These are phyloP conservation scores for Neurospora sp. DNA, from an alignment of 495 filamentous ascomycete genomes.

Conservation along the genomic window DNA sequence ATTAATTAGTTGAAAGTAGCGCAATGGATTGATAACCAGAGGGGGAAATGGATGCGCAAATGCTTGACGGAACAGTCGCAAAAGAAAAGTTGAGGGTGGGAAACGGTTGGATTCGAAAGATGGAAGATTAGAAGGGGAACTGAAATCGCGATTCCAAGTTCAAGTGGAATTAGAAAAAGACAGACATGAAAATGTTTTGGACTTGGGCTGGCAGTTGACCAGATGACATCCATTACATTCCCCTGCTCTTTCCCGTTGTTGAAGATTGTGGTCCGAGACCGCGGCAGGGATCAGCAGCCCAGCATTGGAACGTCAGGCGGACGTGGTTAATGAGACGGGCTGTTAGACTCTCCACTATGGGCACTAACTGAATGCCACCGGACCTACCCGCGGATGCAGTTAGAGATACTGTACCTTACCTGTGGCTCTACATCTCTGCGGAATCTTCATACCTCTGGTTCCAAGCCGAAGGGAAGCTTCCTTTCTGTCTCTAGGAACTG, in stretches of 20 bases:
- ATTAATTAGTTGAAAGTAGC: neutral
- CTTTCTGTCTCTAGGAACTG: neutral
- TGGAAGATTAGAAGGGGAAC: neutral
- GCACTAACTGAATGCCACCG: neutral
- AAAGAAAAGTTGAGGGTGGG: neutral
- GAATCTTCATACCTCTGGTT: neutral
- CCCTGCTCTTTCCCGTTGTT: neutral
- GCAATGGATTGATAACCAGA: neutral
- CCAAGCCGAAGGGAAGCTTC: neutral
- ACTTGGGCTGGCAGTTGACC: neutral
- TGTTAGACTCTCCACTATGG: neutral
- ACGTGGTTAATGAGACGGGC: neutral
- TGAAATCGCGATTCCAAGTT: neutral
- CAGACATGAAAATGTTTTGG: neutral
- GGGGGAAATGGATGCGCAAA: neutral
- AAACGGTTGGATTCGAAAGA: neutral
- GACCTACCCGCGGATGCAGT: neutral
- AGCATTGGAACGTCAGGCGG: neutral
- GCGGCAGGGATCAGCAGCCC: neutral
- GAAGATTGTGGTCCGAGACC: neutral
- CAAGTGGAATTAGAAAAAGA: neutral
- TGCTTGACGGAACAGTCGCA: neutral
- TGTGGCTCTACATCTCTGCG: neutral
- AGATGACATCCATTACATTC: neutral
- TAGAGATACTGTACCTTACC: neutral